Conservation (phyloP, 1,284 basidiomycete genomes). For the Trametes hirsuta region DNA sequence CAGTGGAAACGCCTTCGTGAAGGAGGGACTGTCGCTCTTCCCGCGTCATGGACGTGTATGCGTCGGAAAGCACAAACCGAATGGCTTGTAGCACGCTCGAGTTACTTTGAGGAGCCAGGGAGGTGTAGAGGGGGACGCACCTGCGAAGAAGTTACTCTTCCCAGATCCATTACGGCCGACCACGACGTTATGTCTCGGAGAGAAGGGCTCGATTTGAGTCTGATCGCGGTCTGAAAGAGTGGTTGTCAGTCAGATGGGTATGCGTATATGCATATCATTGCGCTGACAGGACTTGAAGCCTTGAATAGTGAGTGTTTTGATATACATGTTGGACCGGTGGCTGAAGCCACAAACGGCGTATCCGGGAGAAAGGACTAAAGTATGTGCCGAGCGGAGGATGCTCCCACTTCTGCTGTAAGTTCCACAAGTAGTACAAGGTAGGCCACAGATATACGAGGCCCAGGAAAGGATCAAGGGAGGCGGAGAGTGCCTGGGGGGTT, state of each 20-base stretch:
- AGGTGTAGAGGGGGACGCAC: constrained; percentile 45
- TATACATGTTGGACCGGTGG: constrained; percentile 58
- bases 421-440: neutral
- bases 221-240: constrained; percentile 68
- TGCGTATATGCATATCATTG: neutral
- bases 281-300: constrained; percentile 94
- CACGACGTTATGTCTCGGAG: constrained; percentile 89
- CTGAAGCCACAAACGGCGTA: neutral
- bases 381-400: too few species aligned
- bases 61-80: constrained; percentile 96
- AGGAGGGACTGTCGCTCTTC: constrained; percentile 93
- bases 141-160: constrained; percentile 96
- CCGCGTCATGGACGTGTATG: constrained; percentile 93
- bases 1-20: constrained; percentile 90
- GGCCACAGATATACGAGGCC: neutral
- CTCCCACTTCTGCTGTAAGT: neutral
- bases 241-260: neutral
- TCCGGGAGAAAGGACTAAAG: neutral
- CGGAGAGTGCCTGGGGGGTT: neutral
- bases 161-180: constrained; percentile 95
- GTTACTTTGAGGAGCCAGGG: neutral
- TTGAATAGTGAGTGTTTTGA: constrained; percentile 92
- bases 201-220: constrained; percentile 82
- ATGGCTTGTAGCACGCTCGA: constrained; percentile 62
- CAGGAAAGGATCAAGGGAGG: neutral